Conservation (phyloP, 2,329 filamentous ascomycete genomes). For the Dothidotthia symphoricarpi region DNA sequence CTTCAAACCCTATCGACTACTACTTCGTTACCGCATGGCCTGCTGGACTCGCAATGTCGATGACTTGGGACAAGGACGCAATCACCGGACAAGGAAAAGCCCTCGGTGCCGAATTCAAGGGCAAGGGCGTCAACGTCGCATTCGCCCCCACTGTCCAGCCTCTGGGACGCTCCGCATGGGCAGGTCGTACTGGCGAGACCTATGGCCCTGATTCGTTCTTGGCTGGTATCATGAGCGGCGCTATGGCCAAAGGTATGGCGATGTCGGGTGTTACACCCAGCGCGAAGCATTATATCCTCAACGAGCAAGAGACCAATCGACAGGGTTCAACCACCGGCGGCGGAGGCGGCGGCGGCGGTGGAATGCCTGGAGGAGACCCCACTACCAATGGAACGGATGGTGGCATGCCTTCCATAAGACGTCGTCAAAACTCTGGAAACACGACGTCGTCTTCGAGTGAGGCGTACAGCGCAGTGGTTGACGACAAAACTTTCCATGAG, state of each 20-base stretch:
- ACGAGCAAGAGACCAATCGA: slow-evolving; percentile 9
- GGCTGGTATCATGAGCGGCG: slow-evolving; percentile 9
- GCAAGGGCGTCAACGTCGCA: slow-evolving; percentile 24
- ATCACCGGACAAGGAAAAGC: slow-evolving; percentile 11
- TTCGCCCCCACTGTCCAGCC: slow-evolving; percentile 25
- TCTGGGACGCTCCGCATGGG: slow-evolving; percentile 26
- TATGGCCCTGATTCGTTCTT: slow-evolving; percentile 25
- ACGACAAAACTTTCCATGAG: slow-evolving; percentile 63
- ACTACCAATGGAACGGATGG: slow-evolving; percentile 2
- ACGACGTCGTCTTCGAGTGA: slow-evolving; percentile 35
- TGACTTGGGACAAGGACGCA: slow-evolving; percentile 24
- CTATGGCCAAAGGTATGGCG: slow-evolving; percentile 9
- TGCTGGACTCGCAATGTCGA: slow-evolving; percentile 21
- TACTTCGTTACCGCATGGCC: slow-evolving; percentile 29
- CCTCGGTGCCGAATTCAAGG: slow-evolving; percentile 20
- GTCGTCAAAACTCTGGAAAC: slow-evolving; percentile 54
- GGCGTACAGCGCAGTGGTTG: slow-evolving; percentile 47
- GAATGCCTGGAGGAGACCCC: slow-evolving; percentile 2
- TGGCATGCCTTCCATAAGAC: slow-evolving; percentile 1
- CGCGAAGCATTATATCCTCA: slow-evolving; percentile 43
- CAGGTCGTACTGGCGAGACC: slow-evolving; percentile 20
- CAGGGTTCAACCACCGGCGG: slow-evolving; percentile 1
- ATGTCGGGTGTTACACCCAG: slow-evolving; percentile 46
- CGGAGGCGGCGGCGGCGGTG: slow-evolving; percentile 3
- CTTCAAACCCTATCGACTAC: slow-evolving; percentile 10